Conservation (phyloP, 805 yeast genomes). For the Candida montana region DNA sequence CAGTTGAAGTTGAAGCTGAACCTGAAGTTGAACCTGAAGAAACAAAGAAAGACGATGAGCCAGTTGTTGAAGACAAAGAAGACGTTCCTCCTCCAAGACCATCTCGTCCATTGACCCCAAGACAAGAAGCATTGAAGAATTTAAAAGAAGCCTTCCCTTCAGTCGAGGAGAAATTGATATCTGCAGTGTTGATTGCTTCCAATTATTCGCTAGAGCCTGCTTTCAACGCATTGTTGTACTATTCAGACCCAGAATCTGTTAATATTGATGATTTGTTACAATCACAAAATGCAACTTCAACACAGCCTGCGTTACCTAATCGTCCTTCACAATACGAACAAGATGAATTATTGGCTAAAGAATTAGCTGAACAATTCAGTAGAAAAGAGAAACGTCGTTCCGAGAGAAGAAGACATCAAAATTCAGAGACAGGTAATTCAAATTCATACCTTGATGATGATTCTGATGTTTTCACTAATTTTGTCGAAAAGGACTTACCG, state of each 20-base stretch:
- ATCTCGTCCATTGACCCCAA: constrained; percentile 59
- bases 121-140: constrained; percentile 47
- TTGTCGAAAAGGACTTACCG: constrained; percentile 49
- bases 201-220: constrained; percentile 78
- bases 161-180: constrained; percentile 62
- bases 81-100: constrained; percentile 43
- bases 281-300: constrained; percentile 17
- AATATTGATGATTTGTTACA: constrained; percentile 37
- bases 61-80: constrained; percentile 3
- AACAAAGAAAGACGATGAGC: constrained; percentile 10
- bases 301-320: constrained; percentile 31
- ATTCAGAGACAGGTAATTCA: constrained; percentile 6
- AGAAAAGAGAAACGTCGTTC: constrained; percentile 24
- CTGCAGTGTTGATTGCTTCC: constrained; percentile 82
- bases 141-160: constrained; percentile 84
- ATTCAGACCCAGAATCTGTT: constrained; percentile 63
- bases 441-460: constrained; percentile 29
- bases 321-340: constrained; percentile 40
- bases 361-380: constrained; percentile 62
- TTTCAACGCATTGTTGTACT: constrained; percentile 76
- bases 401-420: constrained; percentile 23
- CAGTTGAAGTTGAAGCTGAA: background rate
- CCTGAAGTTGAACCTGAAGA: constrained; percentile 12
- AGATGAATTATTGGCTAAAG: constrained; percentile 81
- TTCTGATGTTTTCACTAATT: constrained; percentile 49